Percentiles rank a stretch among this genome's conserved stretches.
phyloP scores from a whole-genome alignment of 306 rosid species.

The Calophaca sinica region DNA sequence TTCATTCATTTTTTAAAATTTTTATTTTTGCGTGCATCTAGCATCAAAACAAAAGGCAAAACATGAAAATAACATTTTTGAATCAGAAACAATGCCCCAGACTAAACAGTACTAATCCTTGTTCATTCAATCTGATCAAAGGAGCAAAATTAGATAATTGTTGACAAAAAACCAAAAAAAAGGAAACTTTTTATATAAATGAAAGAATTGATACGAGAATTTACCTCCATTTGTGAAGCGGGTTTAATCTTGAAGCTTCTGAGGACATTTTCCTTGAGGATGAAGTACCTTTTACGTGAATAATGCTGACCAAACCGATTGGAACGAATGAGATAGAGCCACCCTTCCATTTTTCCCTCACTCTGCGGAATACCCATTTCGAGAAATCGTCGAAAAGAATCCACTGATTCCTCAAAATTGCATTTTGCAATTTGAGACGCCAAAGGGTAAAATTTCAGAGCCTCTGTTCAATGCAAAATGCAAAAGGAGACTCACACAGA shows the following conservation, averaged over 20 bases:
- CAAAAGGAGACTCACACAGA: not conserved
- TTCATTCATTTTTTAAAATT: not conserved
- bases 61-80: not conserved
- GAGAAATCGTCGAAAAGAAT: not conserved
- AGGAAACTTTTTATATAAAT: not conserved
- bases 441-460: not conserved
- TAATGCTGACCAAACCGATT: conserved; percentile 68
- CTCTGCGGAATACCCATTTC: conserved; percentile 53
- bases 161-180: not conserved
- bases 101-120: not conserved
- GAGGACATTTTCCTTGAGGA: conserved; percentile 69
- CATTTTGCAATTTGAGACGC: conserved; percentile 10
- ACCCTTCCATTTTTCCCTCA: conserved; percentile 80
- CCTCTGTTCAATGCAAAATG: not conserved
- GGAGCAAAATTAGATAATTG: not conserved
- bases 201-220: not conserved
- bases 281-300: conserved; percentile 71
- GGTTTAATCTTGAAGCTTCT: conserved; percentile 71
- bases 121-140: conserved; percentile 1
- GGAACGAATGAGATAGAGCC: conserved; percentile 75
- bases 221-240: conserved; percentile 63
- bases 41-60: not conserved
- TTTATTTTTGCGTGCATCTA: not conserved
- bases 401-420: conserved; percentile 24
- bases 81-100: not conserved